Evolutionary conservation across 495 filamentous ascomycete species (phyloP).

Genomic region (Pseudoneurospora amorphoporcata): DNA sequence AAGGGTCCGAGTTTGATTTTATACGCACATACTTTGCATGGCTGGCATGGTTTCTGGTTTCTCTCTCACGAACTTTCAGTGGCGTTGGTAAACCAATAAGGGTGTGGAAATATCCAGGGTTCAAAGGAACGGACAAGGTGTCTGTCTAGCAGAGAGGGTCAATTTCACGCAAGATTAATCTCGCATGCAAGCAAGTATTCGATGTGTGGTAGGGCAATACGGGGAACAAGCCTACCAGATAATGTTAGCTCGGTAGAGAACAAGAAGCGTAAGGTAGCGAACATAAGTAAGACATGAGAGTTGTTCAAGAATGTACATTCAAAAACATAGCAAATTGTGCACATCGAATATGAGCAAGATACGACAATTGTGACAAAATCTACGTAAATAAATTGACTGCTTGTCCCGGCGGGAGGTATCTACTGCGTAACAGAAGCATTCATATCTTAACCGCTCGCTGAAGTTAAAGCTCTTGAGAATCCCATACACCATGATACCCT

Average conservation of each 20-base stretch:
- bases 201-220: not conserved
- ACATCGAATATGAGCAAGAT: not conserved
- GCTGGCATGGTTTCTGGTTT: not conserved
- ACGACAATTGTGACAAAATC: not conserved
- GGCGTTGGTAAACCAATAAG: not conserved
- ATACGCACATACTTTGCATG: slow-evolving; percentile 1
- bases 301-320: not conserved
- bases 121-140: not conserved
- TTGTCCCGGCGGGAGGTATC: not conserved
- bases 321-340: not conserved
- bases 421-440: not conserved
- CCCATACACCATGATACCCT: not conserved
- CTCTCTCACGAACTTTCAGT: not conserved
- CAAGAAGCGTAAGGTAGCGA: not conserved
- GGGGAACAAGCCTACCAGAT: not conserved
- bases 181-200: not conserved
- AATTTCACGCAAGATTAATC: not conserved
- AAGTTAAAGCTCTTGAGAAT: not conserved
- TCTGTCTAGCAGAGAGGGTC: not conserved
- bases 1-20: not conserved
- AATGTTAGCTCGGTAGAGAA: not conserved
- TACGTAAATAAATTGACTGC: not conserved
- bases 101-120: not conserved
- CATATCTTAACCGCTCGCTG: not conserved
- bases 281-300: not conserved